Conservation (phyloP, 2,329 filamentous ascomycete genomes). For the Emericellopsis atlantica region DNA sequence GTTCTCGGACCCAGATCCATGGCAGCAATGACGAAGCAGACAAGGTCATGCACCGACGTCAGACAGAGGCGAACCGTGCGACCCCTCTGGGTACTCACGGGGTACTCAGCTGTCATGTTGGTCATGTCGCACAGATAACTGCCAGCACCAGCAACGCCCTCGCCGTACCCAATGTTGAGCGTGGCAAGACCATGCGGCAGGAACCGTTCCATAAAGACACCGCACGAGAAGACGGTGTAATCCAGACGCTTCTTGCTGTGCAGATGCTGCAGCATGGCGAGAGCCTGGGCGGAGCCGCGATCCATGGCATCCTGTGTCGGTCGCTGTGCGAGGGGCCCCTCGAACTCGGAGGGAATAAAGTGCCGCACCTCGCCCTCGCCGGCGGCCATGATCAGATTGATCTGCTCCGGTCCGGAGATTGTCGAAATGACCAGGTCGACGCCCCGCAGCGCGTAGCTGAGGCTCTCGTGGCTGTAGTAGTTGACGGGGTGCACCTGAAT, state of each 20-base stretch:
- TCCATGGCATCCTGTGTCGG: slow-evolving; percentile 45
- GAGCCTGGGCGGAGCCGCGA: slow-evolving; percentile 42
- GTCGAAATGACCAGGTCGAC: slow-evolving; percentile 68
- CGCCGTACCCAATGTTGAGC: slow-evolving; percentile 44
- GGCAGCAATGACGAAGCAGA: slow-evolving; percentile 57
- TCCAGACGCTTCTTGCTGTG: slow-evolving; percentile 39
- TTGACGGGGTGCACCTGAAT: slow-evolving; percentile 60
- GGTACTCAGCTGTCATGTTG: slow-evolving; percentile 44
- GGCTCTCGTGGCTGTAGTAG: slow-evolving; percentile 43
- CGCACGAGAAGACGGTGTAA: slow-evolving; percentile 61
- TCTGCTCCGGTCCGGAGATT: slow-evolving; percentile 51
- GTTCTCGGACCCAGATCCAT: slow-evolving; percentile 44
- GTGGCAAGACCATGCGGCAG: slow-evolving; percentile 50
- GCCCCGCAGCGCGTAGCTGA: slow-evolving; percentile 56
- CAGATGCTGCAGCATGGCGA: slow-evolving; percentile 43
- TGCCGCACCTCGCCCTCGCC: slow-evolving; percentile 49
- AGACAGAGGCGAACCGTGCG: slow-evolving; percentile 46
- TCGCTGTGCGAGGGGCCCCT: slow-evolving; percentile 47
- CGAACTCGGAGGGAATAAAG: slow-evolving; percentile 67
- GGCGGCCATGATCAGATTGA: slow-evolving; percentile 62
- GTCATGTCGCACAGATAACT: slow-evolving; percentile 55
- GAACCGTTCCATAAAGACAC: slow-evolving; percentile 66
- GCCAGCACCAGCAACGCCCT: slow-evolving; percentile 41
- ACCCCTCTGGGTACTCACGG: slow-evolving; percentile 37
- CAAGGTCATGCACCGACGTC: slow-evolving; percentile 59